A percentile compares a stretch with the other conserved stretches of the same genome.
These are phyloP conservation scores for Cryptococcus sp. DNA, from an alignment of 1,284 basidiomycete species.

Conservation along the genomic window DNA sequence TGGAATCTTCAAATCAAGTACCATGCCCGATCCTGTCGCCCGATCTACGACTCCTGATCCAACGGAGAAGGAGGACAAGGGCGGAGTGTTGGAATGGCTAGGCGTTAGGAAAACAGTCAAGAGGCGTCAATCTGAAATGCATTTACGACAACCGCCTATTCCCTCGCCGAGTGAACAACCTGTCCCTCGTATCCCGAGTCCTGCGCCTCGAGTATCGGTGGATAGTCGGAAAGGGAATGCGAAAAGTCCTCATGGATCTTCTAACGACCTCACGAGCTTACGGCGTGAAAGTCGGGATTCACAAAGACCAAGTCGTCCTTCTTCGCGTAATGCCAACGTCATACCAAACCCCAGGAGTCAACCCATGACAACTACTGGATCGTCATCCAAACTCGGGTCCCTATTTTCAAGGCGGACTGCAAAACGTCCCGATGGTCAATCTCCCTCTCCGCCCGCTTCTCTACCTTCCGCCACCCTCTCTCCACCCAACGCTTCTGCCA, in stretches of 20 bases:
- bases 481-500: slow-evolving; percentile 12
- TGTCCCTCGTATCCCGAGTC: neutral
- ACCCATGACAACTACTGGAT: neutral
- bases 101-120: slow-evolving; percentile 34
- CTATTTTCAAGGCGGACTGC: slow-evolving; percentile 21
- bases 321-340: neutral
- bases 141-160: slow-evolving; percentile 10
- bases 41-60: neutral
- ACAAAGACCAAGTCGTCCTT: neutral
- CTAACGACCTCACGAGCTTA: neutral
- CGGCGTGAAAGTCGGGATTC: neutral
- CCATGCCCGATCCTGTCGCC: neutral
- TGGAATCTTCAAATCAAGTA: slow-evolving; percentile 27
- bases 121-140: slow-evolving; percentile 29
- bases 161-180: neutral
- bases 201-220: neutral
- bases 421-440: slow-evolving; percentile 7
- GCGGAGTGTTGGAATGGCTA: slow-evolving; percentile 39
- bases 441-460: neutral
- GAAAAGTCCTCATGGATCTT: neutral
- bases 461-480: slow-evolving; percentile 5
- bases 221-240: neutral
- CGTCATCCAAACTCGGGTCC: slow-evolving; percentile 5
- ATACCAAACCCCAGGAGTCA: neutral
- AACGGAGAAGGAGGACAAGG: slow-evolving; percentile 4